Conservation (phyloP, 352 stramenopile species). For the Globisporangium solare region DNA sequence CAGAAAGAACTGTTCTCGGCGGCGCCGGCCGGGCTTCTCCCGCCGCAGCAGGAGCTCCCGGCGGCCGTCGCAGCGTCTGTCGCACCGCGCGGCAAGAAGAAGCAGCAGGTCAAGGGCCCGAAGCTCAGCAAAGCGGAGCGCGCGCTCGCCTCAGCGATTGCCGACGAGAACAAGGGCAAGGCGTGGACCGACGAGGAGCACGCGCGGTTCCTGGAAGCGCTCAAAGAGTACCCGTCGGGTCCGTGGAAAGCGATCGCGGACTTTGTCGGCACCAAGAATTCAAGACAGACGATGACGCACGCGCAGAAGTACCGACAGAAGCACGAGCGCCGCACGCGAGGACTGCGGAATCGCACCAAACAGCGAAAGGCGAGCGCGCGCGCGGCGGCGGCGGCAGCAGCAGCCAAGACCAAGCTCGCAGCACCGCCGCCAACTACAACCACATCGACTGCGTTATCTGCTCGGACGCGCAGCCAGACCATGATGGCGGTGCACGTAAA, state of each 20-base stretch:
- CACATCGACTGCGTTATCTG: neutral
- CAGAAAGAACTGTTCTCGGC: constrained; percentile 46
- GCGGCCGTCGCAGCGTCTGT: constrained; percentile 9
- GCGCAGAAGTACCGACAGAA: constrained; percentile 37
- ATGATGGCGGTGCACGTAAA: constrained; percentile 8
- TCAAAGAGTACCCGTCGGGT: constrained; percentile 49
- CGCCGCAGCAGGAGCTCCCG: constrained; percentile 8
- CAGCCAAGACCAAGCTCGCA: neutral
- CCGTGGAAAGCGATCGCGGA: constrained; percentile 61
- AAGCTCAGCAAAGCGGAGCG: constrained; percentile 15
- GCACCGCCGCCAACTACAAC: neutral
- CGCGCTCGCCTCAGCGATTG: constrained; percentile 14
- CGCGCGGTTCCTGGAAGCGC: constrained; percentile 48
- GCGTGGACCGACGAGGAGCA: constrained; percentile 53
- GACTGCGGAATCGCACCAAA: constrained; percentile 39
- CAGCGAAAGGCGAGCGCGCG: constrained; percentile 7
- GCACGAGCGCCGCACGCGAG: constrained; percentile 41
- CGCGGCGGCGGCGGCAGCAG: neutral
- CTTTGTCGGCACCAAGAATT: constrained; percentile 59
- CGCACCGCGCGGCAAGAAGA: constrained; percentile 1
- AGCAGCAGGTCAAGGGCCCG: neutral
- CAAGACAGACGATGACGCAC: constrained; percentile 34
- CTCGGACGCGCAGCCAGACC: constrained; percentile 12
- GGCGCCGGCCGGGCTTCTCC: constrained; percentile 26
- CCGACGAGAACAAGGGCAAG: constrained; percentile 52